phyloP scores from a whole-genome alignment of 1,139 yeast genomes.

The Suhomyces chickasaworum region DNA sequence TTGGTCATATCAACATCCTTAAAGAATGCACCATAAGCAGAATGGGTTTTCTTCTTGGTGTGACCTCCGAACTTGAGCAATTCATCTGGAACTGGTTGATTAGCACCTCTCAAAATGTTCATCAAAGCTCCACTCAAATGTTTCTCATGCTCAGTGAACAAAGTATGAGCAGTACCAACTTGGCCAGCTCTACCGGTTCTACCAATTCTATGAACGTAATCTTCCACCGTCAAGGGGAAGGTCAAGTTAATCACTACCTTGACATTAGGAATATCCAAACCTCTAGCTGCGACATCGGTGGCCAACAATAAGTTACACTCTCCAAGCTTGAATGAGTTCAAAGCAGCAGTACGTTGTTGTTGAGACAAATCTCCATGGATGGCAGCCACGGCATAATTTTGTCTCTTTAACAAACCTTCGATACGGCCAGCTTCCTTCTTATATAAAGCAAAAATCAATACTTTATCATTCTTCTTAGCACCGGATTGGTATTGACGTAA shows the following conservation, averaged over 20 bases:
- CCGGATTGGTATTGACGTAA: constrained; percentile 76
- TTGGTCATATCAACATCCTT: constrained; percentile 86
- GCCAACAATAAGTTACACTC: constrained; percentile 78
- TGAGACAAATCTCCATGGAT: constrained; percentile 96
- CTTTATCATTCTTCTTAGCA: constrained; percentile 67
- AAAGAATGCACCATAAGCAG: constrained; percentile 95
- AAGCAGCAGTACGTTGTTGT: constrained; percentile 86
- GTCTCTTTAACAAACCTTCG: constrained; percentile 70
- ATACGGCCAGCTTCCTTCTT: constrained; percentile 95
- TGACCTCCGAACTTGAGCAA: constrained; percentile 94
- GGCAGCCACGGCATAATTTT: constrained; percentile 83
- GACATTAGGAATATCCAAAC: constrained; percentile 96
- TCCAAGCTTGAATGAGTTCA: constrained; percentile 84
- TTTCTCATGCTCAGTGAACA: constrained; percentile 96
- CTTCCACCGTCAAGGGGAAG: constrained; percentile 96
- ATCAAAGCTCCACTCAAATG: constrained; percentile 94
- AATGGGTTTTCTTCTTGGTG: constrained; percentile 95
- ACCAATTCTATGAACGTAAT: constrained; percentile 96
- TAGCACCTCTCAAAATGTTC: constrained; percentile 89
- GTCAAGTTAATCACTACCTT: constrained; percentile 94
- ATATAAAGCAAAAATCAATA: constrained; percentile 88
- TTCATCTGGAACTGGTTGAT: constrained; percentile 96
- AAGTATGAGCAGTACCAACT: constrained; percentile 90
- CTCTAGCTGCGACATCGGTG: constrained; percentile 99
- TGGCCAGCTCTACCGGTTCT: constrained; percentile 99